Evolutionary conservation across 139 green algal genomes (phyloP).

Genomic region (Deuterostichococcus epilithicus): DNA sequence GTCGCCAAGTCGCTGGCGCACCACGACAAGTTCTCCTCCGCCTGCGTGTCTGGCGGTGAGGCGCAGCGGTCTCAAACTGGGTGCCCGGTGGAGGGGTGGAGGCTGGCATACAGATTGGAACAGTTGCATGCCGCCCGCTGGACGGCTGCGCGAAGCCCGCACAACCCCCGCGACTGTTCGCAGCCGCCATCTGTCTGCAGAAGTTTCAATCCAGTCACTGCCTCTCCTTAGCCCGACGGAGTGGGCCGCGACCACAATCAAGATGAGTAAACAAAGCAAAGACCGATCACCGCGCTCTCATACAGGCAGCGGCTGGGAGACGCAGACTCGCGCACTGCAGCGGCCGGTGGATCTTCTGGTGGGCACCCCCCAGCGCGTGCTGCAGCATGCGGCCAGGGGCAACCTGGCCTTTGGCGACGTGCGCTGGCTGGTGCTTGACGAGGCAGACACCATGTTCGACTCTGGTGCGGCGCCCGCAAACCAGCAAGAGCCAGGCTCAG

Average conservation of each 20-base stretch:
- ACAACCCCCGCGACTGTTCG: no score
- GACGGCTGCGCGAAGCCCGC: no score
- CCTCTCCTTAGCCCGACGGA: no score
- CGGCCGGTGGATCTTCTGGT: constrained; percentile 83
- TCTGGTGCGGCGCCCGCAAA: neutral
- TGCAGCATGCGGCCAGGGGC: constrained; percentile 76
- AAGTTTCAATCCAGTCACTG: no score
- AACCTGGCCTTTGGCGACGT: constrained; percentile 84
- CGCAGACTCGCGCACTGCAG: constrained; percentile 56
- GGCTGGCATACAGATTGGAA: no score
- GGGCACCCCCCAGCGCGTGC: constrained; percentile 76
- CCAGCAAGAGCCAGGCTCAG: no score
- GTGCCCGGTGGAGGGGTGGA: no score
- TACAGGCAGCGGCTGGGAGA: constrained; percentile 27
- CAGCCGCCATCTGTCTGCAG: no score
- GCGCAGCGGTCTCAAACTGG: neutral
- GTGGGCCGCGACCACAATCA: no score
- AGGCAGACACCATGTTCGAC: constrained; percentile 98
- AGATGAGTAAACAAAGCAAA: no score
- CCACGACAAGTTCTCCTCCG: constrained; percentile 74
- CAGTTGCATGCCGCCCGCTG: no score
- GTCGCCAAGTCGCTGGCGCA: constrained; percentile 86
- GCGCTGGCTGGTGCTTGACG: constrained; percentile 79
- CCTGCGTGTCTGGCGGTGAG: constrained; percentile 45
- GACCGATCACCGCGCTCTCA: neutral